Evolutionary conservation across 1,284 basidiomycete genomes (phyloP).

Genomic region (Trichosporon inkin): DNA sequence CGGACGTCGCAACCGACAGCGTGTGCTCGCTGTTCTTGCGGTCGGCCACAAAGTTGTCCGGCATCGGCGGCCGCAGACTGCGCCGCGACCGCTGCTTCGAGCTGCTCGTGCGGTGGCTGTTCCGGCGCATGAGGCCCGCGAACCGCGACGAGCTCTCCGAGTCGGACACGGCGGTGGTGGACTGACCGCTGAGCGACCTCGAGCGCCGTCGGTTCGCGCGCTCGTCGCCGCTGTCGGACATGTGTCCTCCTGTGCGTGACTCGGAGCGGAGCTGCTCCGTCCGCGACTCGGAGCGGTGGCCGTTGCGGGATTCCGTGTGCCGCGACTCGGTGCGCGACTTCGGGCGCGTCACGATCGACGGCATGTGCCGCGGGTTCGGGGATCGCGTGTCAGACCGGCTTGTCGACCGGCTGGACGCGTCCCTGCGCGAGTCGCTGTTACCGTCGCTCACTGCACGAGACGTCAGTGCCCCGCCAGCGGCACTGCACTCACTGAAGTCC

Average conservation of each 20-base stretch:
- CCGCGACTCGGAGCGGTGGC: conserved; percentile 3
- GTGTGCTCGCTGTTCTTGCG: neutral
- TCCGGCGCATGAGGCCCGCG: conserved; percentile 6
- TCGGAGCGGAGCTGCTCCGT: conserved; percentile 11
- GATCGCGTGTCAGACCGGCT: neutral
- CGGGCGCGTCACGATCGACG: conserved; percentile 5
- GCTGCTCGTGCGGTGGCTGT: conserved; percentile 3
- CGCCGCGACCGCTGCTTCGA: neutral
- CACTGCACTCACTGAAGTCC: neutral
- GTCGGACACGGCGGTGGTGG: neutral
- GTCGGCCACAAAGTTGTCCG: neutral
- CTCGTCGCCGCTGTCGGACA: neutral
- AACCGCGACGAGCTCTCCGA: conserved; percentile 8
- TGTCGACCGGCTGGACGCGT: neutral
- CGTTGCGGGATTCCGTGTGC: neutral
- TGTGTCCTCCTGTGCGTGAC: neutral
- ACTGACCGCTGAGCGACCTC: conserved; percentile 6
- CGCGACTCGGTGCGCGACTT: neutral
- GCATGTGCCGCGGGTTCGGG: conserved; percentile 10
- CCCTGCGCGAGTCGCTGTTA: neutral
- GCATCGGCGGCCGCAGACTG: neutral
- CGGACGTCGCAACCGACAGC: neutral
- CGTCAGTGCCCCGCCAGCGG: neutral
- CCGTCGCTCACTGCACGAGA: neutral
- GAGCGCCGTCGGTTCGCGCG: conserved; percentile 11